Evolutionary conservation across 129 eudicot genomes (phyloP), one percentile per base, ranked within the genome.

Genomic region (Arctium minus): DNA sequence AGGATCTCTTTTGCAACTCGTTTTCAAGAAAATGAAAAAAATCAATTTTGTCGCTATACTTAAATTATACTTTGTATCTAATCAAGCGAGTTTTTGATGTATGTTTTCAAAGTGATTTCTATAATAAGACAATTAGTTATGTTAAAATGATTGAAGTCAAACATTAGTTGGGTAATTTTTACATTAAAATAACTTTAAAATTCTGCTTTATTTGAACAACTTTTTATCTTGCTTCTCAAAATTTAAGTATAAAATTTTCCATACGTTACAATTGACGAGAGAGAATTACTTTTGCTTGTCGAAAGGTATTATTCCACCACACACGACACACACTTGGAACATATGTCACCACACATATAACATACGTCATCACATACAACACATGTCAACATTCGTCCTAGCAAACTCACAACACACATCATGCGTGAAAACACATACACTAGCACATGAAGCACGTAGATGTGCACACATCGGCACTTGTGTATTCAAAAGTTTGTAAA

Each of bases 351-450:
- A 65, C 35, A 10, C 3, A 68, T 10, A 74, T 2, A 69, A 50
- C 68, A 13, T 42, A 40, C 30, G 33, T 40, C 44, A 67, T 56
- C 80, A 81, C 80, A 64, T 74, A 56, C 85, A 11, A 18, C 71
- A 76, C 69, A 75, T 53, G 35, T 67, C 67, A 39, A 35, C 85
- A 82, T 56, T 15, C 32, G 18, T 9, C 68, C 36, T 44, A 31
- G 50, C 70, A 68, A 22, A 35, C 17, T 53, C 72, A 36, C 36
- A 33, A 33, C 70, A 67, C 7, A 70, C 30, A 80, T 11, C 64
- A 37, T n/a, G 38, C 62, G 27, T 44, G 71, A 62, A 30, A 69
- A 68, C 30, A 67, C 72, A 67, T 56, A 56, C 12, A 48, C 65
- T 15, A 56, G 65, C 15, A 69, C 46, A 70, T 64, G 18, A 17